Evolutionary conservation across 2,329 filamentous ascomycete genomes (phyloP), one percentile per base, ranked within the genome.

Genomic region (Claviceps africana): DNA sequence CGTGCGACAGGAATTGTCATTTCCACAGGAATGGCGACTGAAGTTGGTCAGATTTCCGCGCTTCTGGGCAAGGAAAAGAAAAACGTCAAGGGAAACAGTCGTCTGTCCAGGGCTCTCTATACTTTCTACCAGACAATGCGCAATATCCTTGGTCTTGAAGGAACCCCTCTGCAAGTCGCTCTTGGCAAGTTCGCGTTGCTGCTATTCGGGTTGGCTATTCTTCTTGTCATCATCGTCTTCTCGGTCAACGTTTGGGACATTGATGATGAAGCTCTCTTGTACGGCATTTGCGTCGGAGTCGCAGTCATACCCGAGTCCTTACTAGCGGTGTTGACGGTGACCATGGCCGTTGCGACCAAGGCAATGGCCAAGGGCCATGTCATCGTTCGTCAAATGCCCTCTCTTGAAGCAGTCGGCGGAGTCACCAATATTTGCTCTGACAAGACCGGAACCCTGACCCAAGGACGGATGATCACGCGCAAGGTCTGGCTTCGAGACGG

Each of bases 101-200:
- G 78, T 59, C 70, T 79, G 47, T 64, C 63, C 58, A 65, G 70
- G 46, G 65, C 69, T 31, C 61, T 72, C 56, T 70, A 71, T 59
- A 70, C 70, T 53, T 67, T 65, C 56, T 70, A 70, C 54, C 67
- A 69, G 53, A 69, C 67, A 49, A 54, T 65, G 51, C 73, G 76
- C 46, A 75, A 75, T 57, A 73, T 86, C 55, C 74, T 86, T 44
- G 83, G 80, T 52, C 66, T 83, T 2, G 76, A 86, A 51, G 88
- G 88, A 48, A 95, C 89, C 1, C 89, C 89, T 0, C 73, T 95
- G 46, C 88, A 94, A 69, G 83, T 85, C 58, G 91, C 87, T 62
- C 75, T 95, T 50, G 88, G 85, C 70, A 88, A 90, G 67, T 83
- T 95, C 61, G 88, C 89, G 30, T 81, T 93, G 44, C 64, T 88